Percentiles rank a stretch among this genome's conserved stretches.
phyloP scores from a whole-genome alignment of 2,329 filamentous ascomycete genomes.

The Bipolaris sorokiniana region DNA sequence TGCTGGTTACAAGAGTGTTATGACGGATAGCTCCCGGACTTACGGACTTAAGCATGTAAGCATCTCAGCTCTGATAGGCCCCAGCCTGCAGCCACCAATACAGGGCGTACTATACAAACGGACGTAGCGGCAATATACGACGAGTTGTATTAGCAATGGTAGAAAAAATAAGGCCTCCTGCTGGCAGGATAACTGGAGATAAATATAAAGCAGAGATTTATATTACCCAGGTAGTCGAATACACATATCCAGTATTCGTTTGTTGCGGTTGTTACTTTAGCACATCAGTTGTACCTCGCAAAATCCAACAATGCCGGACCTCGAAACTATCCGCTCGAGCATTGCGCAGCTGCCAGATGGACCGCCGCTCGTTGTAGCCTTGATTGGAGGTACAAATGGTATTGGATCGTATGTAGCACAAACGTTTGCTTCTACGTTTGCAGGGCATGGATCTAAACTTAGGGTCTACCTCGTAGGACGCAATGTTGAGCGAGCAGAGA shows the following conservation, averaged over 20 bases:
- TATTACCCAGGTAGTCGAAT: too few relatives aligned
- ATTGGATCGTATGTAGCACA: conserved; percentile 36
- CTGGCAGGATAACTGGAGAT: too few relatives aligned
- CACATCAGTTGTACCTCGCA: too few relatives aligned
- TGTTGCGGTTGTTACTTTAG: too few relatives aligned
- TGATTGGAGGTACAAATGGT: conserved; percentile 33
- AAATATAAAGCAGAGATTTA: not conserved
- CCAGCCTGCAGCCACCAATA: too few relatives aligned
- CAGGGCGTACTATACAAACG: too few relatives aligned
- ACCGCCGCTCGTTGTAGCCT: conserved; percentile 28
- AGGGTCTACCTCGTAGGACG: conserved; percentile 55
- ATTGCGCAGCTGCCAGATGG: not conserved
- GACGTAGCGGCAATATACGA: too few relatives aligned
- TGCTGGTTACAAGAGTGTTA: too few relatives aligned
- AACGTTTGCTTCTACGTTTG: conserved; percentile 25
- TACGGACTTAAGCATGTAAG: too few relatives aligned
- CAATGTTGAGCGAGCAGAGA: conserved; percentile 37
- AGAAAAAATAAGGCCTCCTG: not conserved
- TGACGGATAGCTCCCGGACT: too few relatives aligned
- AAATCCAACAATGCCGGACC: not conserved
- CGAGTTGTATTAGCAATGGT: too few relatives aligned
- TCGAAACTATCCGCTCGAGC: not conserved
- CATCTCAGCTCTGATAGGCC: too few relatives aligned
- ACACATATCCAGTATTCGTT: not conserved
- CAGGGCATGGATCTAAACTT: conserved; percentile 31